phyloP scores from a whole-genome alignment of 306 rosid genomes.

The Inga laurina region DNA sequence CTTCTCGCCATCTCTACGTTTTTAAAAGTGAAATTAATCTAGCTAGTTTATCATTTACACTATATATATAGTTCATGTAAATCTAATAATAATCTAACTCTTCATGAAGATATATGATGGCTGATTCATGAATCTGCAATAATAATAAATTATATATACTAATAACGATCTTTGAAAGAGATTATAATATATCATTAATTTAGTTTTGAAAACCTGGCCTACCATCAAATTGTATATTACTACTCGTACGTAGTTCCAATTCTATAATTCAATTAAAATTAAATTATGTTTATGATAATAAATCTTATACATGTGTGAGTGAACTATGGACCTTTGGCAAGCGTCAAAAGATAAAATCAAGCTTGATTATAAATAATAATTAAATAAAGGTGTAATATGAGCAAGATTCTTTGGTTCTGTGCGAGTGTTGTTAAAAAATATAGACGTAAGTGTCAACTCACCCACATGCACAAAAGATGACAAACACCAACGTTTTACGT shows the following conservation, averaged over 20 bases:
- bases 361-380: neutral
- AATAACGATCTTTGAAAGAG: neutral
- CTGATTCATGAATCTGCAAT: constrained; percentile 3
- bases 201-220: neutral
- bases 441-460: constrained; percentile 29
- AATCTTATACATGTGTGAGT: neutral
- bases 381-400: constrained; percentile 20
- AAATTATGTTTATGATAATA: neutral
- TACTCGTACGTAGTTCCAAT: neutral
- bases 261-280: neutral
- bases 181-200: neutral
- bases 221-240: neutral
- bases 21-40: neutral
- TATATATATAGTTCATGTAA: neutral
- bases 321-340: neutral
- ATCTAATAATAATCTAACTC: neutral
- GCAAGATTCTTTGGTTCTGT: constrained; percentile 35
- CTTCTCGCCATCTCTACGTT: neutral
- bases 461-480: constrained; percentile 23
- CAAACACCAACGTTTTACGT: constrained; percentile 21
- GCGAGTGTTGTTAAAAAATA: constrained; percentile 22
- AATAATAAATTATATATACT: neutral
- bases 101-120: neutral
- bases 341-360: constrained; percentile 14
- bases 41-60: neutral